Conservation (phyloP, 352 stramenopile genomes). For the Blastocystis sp. region DNA sequence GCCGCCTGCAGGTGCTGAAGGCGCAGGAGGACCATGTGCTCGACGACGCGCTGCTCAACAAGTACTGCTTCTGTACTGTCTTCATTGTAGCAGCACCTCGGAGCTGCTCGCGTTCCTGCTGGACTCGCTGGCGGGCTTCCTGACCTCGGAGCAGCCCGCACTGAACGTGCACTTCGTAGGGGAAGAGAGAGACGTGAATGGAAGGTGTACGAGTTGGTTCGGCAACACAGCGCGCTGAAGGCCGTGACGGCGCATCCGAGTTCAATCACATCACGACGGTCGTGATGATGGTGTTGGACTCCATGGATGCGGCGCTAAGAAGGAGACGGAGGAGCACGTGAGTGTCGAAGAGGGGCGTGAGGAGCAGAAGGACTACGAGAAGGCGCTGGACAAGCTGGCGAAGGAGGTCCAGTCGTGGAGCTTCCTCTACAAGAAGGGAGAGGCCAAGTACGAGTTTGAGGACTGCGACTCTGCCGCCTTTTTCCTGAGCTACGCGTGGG, state of each 20-base stretch:
- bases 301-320: conserved; percentile 3
- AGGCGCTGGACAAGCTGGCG: background rate
- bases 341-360: too few relatives aligned
- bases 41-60: conserved; percentile 39
- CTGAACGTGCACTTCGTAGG: conserved; percentile 22
- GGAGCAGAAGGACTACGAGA: conserved; percentile 12
- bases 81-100: conserved; percentile 42
- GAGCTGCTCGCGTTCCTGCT: conserved; percentile 38
- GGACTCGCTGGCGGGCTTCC: conserved; percentile 7
- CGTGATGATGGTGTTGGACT: conserved; percentile 51
- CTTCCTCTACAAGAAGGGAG: conserved; percentile 42
- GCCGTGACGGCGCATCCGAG: conserved; percentile 13
- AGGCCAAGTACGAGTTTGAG: conserved; percentile 50
- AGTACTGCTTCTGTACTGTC: background rate
- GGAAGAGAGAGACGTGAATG: background rate
- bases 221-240: background rate
- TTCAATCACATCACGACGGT: conserved; percentile 46
- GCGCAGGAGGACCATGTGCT: background rate
- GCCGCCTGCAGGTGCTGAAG: conserved; percentile 20
- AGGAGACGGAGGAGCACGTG: background rate
- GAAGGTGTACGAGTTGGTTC: conserved; percentile 41
- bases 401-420: conserved; percentile 37
- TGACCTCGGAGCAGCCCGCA: conserved; percentile 12
- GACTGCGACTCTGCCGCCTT: conserved; percentile 31
- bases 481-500: conserved; percentile 36